Percentiles rank a stretch among this genome's conserved stretches.
Evolutionary conservation across 495 filamentous ascomycete genomes (phyloP).

Genomic region (Xylona heveae): DNA sequence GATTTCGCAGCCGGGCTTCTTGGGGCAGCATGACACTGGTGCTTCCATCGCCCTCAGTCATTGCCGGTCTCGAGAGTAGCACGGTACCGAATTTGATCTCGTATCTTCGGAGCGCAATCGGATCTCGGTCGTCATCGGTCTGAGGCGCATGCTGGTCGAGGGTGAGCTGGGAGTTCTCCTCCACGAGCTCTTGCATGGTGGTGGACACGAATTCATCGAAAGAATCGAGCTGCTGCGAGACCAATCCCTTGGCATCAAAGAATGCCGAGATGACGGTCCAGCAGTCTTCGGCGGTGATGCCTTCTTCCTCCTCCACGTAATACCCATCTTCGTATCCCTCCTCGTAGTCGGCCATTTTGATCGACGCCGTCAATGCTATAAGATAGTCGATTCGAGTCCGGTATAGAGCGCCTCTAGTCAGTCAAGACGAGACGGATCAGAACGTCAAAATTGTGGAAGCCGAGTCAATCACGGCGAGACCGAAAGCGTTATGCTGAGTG

Average conservation of each 20-base stretch:
- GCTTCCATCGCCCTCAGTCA: slow-evolving; percentile 79
- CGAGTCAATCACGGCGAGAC: too few species aligned
- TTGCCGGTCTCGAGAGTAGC: slow-evolving; percentile 60
- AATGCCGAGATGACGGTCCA: slow-evolving; percentile 95
- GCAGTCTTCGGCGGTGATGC: slow-evolving; percentile 80
- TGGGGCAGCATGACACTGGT: slow-evolving; percentile 68
- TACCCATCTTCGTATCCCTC: slow-evolving; percentile 29
- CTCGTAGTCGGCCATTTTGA: slow-evolving; percentile 32
- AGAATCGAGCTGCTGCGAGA: slow-evolving; percentile 93
- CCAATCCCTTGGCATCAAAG: slow-evolving; percentile 86
- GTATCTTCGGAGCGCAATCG: slow-evolving; percentile 67
- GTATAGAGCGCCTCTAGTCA: too few species aligned
- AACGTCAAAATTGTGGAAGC: too few species aligned
- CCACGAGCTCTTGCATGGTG: slow-evolving; percentile 80
- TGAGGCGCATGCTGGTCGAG: slow-evolving; percentile 72
- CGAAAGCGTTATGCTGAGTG: too few species aligned
- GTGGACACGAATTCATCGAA: slow-evolving; percentile 90
- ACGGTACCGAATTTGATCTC: slow-evolving; percentile 82
- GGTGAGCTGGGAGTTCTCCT: slow-evolving; percentile 69
- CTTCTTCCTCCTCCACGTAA: slow-evolving; percentile 46
- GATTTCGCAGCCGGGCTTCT: slow-evolving; percentile 80
- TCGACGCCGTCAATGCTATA: too few species aligned
- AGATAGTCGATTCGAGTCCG: too few species aligned
- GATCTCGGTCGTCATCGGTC: slow-evolving; percentile 34
- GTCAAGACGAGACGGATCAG: too few species aligned